A percentile compares a stretch with the other conserved stretches of the same genome.
These are phyloP conservation scores for Cladosporium sp. DNA, from an alignment of 2,329 filamentous ascomycete species.

Conservation along the genomic window DNA sequence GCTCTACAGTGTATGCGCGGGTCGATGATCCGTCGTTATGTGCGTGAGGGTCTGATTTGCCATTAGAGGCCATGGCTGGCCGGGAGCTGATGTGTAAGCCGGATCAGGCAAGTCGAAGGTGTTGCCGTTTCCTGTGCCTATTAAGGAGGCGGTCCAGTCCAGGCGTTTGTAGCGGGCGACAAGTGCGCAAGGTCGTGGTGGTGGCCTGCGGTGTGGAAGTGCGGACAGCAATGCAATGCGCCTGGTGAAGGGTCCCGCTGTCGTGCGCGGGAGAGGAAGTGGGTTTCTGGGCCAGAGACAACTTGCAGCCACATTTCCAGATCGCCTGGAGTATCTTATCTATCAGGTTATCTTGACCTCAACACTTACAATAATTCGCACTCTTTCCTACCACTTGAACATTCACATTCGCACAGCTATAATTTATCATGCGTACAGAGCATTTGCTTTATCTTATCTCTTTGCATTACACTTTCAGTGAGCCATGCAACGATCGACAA, in stretches of 20 bases:
- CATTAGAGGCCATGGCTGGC: conserved; percentile 7
- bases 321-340: too few relatives aligned
- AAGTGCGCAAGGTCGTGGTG: neutral
- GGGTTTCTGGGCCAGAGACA: neutral
- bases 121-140: neutral
- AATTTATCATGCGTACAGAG: too few relatives aligned
- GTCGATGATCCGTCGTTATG: conserved; percentile 74
- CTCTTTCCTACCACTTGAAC: too few relatives aligned
- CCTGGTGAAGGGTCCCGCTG: conserved; percentile 5
- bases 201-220: neutral
- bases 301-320: neutral
- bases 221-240: conserved; percentile 5
- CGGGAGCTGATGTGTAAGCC: neutral
- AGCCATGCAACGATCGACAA: too few relatives aligned
- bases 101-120: neutral
- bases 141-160: neutral
- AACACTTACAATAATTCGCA: too few relatives aligned
- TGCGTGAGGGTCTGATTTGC: conserved; percentile 45
- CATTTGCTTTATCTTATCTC: too few relatives aligned
- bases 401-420: too few relatives aligned
- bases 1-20: conserved; percentile 78
- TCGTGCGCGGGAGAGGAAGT: conserved; percentile 1
- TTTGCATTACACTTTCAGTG: too few relatives aligned
- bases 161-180: neutral
- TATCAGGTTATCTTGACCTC: too few relatives aligned